Conservation (phyloP, 2,329 filamentous ascomycete genomes). For the Colletotrichum karsti region DNA sequence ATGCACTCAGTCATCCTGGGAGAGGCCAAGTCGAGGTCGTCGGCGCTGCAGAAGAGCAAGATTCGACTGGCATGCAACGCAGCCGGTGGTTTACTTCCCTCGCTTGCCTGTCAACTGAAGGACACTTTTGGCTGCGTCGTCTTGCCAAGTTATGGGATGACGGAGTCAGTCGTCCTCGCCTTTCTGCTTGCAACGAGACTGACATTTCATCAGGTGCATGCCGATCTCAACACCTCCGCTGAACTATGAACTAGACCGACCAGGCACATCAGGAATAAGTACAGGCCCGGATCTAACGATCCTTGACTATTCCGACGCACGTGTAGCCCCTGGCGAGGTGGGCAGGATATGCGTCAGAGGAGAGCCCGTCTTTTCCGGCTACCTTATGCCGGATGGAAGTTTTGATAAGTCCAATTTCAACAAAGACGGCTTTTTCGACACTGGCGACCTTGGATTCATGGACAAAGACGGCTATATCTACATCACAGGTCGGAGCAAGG, state of each 20-base stretch:
- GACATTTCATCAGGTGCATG: slow-evolving; percentile 52
- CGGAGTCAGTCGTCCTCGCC: slow-evolving; percentile 47
- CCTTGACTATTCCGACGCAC: slow-evolving; percentile 49
- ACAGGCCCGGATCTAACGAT: slow-evolving; percentile 61
- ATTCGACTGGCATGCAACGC: slow-evolving; percentile 65
- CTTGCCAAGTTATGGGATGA: slow-evolving; percentile 67
- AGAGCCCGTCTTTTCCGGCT: slow-evolving; percentile 59
- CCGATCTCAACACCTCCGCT: slow-evolving; percentile 64
- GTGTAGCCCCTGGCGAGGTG: slow-evolving; percentile 41
- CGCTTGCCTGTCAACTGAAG: slow-evolving; percentile 55
- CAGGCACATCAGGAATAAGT: slow-evolving; percentile 61
- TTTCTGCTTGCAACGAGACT: background rate
- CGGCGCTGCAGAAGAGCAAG: slow-evolving; percentile 49
- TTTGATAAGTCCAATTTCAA: slow-evolving; percentile 57
- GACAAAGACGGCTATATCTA: slow-evolving; percentile 60
- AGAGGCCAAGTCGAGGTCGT: slow-evolving; percentile 48
- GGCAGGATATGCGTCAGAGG: slow-evolving; percentile 61
- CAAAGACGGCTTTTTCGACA: slow-evolving; percentile 60
- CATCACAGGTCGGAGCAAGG: slow-evolving; percentile 64
- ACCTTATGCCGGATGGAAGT: slow-evolving; percentile 51
- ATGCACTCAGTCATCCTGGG: slow-evolving; percentile 64
- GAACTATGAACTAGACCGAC: slow-evolving; percentile 58
- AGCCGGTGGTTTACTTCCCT: slow-evolving; percentile 60
- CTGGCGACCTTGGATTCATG: slow-evolving; percentile 62
- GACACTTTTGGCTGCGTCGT: slow-evolving; percentile 61